Base-by-base conservation (phyloP, 805 yeast species). In the Isabelozyma heimii region DNA sequence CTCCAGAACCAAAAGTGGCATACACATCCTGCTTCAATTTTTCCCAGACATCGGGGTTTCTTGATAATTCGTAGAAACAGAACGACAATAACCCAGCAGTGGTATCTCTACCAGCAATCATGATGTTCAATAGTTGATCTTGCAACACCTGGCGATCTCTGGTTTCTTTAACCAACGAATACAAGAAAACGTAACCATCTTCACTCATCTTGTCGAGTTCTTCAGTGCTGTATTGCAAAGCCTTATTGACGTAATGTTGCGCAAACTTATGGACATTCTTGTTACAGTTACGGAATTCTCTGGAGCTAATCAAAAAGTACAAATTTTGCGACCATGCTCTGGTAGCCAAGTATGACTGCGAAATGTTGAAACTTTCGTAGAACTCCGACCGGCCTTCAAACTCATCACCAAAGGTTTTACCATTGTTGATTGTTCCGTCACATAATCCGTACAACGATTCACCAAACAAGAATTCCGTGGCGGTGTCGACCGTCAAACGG, bases 81-180 rank as follows among this genome's bases (percentile, higher is more conserved):
- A 69, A 69, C 24, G 73, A 66, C 50, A 70, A 60, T 47, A 69
- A 60, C 1, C 72, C 75, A 12, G 76, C 76, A 20, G 76, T 71
- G 30, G 76, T 71, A 54, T 71, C 76, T 63, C 76, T 69, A 14
- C 75, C 76, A 38, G 76, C 76, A 35, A 71, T 56, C 61, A 71
- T 63, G 42, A 71, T 71, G 49, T 71, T 71, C 53, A 71, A 65
- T 50, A 69, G 58, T 50, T 71, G 76, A 52, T 71, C 74, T 50
- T 68, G 63, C 47, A 71, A 65, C 8, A 62, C 56, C 50, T 58
- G 59, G 12, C 72, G 73, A 50, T 71, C 60, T 51, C 65, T 63
- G 9, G 75, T 69, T 43, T 67, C 65, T 53, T 70, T 69, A 37
- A 59, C 73, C 54, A 70, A 66, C 53, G 70, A 75, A 49, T 68